These are phyloP conservation scores for Trichosporon asahii DNA, from an alignment of 1,284 basidiomycete genomes.

Conservation along the genomic window DNA sequence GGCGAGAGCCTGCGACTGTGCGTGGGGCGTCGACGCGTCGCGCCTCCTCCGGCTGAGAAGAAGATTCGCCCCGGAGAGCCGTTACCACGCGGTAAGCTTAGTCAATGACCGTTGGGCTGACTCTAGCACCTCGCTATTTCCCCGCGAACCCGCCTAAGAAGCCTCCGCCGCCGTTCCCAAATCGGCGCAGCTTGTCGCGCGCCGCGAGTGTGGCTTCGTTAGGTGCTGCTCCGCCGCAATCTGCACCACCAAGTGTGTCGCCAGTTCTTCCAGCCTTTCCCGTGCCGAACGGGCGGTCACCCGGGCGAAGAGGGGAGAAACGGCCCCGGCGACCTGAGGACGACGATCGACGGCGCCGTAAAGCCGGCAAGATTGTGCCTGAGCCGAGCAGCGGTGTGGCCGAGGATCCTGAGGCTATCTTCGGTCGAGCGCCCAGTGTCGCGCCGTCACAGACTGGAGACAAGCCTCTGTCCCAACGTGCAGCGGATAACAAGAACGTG, in stretches of 20 bases:
- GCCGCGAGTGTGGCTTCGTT: constrained; percentile 32
- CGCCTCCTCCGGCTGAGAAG: constrained; percentile 30
- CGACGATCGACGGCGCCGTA: constrained; percentile 29
- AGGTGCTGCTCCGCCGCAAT: neutral
- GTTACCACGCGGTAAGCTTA: constrained; percentile 43
- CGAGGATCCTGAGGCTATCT: constrained; percentile 42
- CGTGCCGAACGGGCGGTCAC: constrained; percentile 32
- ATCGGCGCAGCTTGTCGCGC: constrained; percentile 23
- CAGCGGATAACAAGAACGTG: constrained; percentile 15
- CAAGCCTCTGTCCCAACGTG: constrained; percentile 27
- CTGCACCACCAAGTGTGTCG: constrained; percentile 15
- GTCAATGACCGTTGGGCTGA: neutral
- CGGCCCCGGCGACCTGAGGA: constrained; percentile 23
- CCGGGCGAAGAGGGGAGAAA: constrained; percentile 45
- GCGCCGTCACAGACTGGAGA: neutral
- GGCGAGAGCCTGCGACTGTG: constrained; percentile 28
- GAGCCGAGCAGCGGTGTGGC: constrained; percentile 10
- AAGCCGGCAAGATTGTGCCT: constrained; percentile 33
- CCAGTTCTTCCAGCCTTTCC: neutral
- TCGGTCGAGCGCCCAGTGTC: constrained; percentile 31
- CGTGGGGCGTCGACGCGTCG: constrained; percentile 34
- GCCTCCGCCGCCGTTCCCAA: constrained; percentile 34
- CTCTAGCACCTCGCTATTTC: constrained; percentile 38
- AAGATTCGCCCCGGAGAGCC: constrained; percentile 51
- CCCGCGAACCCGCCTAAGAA: constrained; percentile 32